These are phyloP conservation scores for Sphagnum tenellum DNA, from an alignment of 225 moss, liverwort and hornwort genomes.

Conservation along the genomic window DNA sequence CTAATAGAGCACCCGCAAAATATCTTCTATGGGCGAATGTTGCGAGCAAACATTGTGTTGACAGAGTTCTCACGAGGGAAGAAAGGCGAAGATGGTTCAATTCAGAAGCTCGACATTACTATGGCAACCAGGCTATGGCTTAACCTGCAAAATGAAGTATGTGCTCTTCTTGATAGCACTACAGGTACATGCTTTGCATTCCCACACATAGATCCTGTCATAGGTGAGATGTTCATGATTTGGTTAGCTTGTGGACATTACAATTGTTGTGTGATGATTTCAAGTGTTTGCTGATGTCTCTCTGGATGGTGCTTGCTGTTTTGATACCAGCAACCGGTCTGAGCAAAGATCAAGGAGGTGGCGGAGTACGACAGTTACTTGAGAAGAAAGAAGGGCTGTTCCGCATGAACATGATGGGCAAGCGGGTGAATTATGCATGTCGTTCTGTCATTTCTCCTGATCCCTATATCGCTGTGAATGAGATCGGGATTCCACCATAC, in stretches of 20 bases:
- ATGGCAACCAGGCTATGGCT: constrained; percentile 71
- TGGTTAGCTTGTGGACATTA: too few relatives aligned
- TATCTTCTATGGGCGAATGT: constrained; percentile 69
- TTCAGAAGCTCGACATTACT: constrained; percentile 37
- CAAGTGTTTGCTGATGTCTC: too few relatives aligned
- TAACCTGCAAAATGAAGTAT: constrained; percentile 81
- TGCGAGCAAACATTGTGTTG: constrained; percentile 73
- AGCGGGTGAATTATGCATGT: constrained; percentile 98
- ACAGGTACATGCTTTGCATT: constrained; percentile 39
- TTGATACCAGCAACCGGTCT: constrained; percentile 39
- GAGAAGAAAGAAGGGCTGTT: constrained; percentile 97
- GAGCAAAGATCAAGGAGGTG: constrained; percentile 60
- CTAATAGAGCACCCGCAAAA: constrained; percentile 95
- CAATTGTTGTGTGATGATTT: too few relatives aligned
- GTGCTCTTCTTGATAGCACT: constrained; percentile 88
- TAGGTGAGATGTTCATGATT: too few relatives aligned
- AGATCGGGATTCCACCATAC: constrained; percentile 96
- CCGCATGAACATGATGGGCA: constrained; percentile 99
- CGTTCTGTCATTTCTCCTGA: constrained; percentile 98
- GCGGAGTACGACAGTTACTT: constrained; percentile 82
- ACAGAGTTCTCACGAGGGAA: constrained; percentile 75
- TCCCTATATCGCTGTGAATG: constrained; percentile 94
- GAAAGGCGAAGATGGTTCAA: constrained; percentile 51
- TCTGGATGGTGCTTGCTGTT: not conserved
- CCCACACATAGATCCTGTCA: too few relatives aligned